Percentiles rank a stretch among this genome's conserved stretches.
These are phyloP conservation scores for Hyphodiscus sp. DNA, from an alignment of 2,329 filamentous ascomycete genomes.

Conservation along the genomic window DNA sequence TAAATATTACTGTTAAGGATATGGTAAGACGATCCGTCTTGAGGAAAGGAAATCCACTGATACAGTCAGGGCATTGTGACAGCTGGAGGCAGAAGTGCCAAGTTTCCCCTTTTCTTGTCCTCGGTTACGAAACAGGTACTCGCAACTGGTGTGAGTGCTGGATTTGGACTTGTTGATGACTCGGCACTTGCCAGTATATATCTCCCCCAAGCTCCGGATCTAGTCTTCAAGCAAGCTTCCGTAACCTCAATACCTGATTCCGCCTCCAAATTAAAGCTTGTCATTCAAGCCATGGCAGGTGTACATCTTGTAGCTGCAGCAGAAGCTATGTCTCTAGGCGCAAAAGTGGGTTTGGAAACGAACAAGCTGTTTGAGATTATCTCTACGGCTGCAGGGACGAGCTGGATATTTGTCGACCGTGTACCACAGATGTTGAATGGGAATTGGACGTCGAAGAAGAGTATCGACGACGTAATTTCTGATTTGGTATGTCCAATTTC, in stretches of 20 bases:
- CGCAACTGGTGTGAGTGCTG: slow-evolving; percentile 13
- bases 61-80: slow-evolving; percentile 25
- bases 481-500: slow-evolving; percentile 25
- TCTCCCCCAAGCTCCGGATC: slow-evolving; percentile 13
- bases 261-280: slow-evolving; percentile 35
- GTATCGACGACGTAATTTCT: slow-evolving; percentile 32
- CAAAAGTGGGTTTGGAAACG: slow-evolving; percentile 45
- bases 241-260: slow-evolving; percentile 18
- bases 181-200: slow-evolving; percentile 19
- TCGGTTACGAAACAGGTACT: slow-evolving; percentile 31
- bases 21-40: slow-evolving; percentile 22
- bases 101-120: slow-evolving; percentile 33
- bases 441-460: slow-evolving; percentile 30
- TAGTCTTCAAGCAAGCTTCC: slow-evolving; percentile 17
- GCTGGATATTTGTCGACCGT: slow-evolving; percentile 34
- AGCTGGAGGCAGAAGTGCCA: slow-evolving; percentile 24
- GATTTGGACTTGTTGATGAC: slow-evolving; percentile 21
- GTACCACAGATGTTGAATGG: slow-evolving; percentile 32
- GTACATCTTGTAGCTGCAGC: slow-evolving; percentile 50
- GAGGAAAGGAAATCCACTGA: neutral
- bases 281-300: slow-evolving; percentile 52
- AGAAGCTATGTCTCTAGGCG: slow-evolving; percentile 51
- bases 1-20: slow-evolving; percentile 33
- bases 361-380: slow-evolving; percentile 42
- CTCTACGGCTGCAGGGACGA: slow-evolving; percentile 32